Base-by-base conservation (phyloP, 2,329 filamentous ascomycete genomes). In the Nemania sp. region DNA sequence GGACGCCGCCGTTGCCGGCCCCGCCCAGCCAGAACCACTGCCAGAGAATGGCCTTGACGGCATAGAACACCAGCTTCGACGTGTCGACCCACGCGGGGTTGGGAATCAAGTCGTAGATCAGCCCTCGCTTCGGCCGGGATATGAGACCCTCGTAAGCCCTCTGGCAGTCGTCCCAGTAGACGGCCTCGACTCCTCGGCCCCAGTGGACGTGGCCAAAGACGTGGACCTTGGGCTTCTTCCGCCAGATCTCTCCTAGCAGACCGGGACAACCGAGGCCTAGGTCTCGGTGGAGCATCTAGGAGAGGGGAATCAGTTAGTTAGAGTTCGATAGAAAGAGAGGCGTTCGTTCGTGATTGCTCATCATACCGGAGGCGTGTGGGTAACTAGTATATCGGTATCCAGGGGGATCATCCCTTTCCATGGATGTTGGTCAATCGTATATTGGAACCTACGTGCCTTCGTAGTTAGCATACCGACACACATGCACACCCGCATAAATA, bases 171-270 rank as follows among this genome's bases (percentile, higher is more conserved):
- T 95, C 91, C 81, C 90, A 96, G 75, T 86, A 89, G 10, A 90
- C 81, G 0, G 86, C 75, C 69, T 92, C 87, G 45, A 79, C 79
- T 15, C 92, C 92, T 47, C 89, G 84, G 9, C 86, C 90, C 70
- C 83, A 89, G 77, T 97, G 92, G 21, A 93, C 83, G 75, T 97
- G 92, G 1, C 92, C 92, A 73, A 95, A 96, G 49, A 96, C 83
- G 74, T 96, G 91, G 13, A 96, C 78, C 12, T 80, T 80, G 0
- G 92, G 92, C 63, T 85, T 87, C 11, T 92, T 86, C 37, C 89
- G 84, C 87, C 89, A 91, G 17, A 90, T 75, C 70, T 96, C 92
- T 13, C 80, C 76, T 5, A 94, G 80, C 5, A 96, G 81, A 57
- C 84, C 82, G 6, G 87, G 84, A 66, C 90, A 93, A 57, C 91